Base-by-base conservation (phyloP, 2,329 filamentous ascomycete species). In the Colletotrichum kahawae region DNA sequence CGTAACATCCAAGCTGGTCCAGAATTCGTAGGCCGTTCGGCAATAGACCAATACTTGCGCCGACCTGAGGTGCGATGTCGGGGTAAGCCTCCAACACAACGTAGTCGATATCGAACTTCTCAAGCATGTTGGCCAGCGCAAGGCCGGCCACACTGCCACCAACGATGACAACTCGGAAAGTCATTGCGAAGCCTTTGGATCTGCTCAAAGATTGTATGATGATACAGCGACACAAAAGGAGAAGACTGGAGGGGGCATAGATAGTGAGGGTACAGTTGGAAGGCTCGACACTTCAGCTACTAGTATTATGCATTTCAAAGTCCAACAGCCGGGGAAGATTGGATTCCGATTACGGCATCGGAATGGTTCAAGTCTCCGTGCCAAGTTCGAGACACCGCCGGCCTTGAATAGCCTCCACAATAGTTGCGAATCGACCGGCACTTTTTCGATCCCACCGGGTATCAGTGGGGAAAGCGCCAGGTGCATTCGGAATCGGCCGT, bases 141-240 rank as follows among this genome's bases (percentile, higher is more conserved):
- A 81, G 79, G 8, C 89, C 89, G 3, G 85, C 82, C n/a, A 90
- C 80, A 60, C 86, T 84, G 7, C 87, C 89, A n/a, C 89, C 88
- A 1, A 82, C 86, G 54, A 90, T 89, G 66, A 90, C 79, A 34
- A 89, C 83, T 67, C 81, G 82, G 77, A 84, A 83, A 7, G 64
- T 59, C 75, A 77, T 75, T 9, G 18, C 33, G 21, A 51, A n/a
- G 7, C 43, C 3, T 51, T 21, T 6, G 4, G 0, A 56, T 38
- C 10, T 10, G 8, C 10, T 48, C 14, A 34, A 1, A 1, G n/a
- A 7, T 7, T 7, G 43, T 51, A 21, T 7, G 2, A 13, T 51
- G n/a, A 51, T 1, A 12, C 10, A 51, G 12, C 7, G n/a, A 13
- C 3, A 10, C 18, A 13, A 13, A 13, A 7, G 0, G 0, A 13